Conservation (phyloP, 2,329 filamentous ascomycete species). For the Talaromyces marneffei region DNA sequence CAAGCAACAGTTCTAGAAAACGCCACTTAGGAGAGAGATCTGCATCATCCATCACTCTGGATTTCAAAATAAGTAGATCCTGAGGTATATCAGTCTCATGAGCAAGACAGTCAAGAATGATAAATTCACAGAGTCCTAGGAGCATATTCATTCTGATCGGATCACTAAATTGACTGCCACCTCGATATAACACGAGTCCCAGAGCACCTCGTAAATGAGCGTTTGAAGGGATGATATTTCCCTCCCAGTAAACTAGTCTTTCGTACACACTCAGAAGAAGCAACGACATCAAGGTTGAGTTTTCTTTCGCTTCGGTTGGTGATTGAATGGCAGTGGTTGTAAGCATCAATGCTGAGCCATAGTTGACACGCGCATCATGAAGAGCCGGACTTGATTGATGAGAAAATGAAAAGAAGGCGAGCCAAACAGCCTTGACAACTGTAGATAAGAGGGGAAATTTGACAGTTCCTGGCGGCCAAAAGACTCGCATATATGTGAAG, state of each 20-base stretch:
- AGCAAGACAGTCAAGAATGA: conserved; percentile 11
- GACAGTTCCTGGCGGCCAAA: background rate
- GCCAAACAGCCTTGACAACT: conserved; percentile 3
- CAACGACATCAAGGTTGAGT: conserved; percentile 10
- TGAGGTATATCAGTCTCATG: conserved; percentile 4
- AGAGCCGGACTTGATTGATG: conserved; percentile 10
- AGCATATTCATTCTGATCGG: conserved; percentile 4
- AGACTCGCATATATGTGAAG: conserved; percentile 11
- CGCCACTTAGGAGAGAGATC: conserved; percentile 1
- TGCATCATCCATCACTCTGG: background rate
- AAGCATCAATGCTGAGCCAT: conserved; percentile 10
- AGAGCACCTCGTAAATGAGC: conserved; percentile 13
- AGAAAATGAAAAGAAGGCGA: conserved; percentile 10
- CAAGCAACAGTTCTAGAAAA: conserved; percentile 4
- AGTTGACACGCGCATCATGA: conserved; percentile 8
- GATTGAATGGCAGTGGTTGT: conserved; percentile 9
- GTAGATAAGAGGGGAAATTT: conserved; percentile 2
- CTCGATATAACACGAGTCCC: conserved; percentile 3
- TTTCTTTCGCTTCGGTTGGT: conserved; percentile 2
- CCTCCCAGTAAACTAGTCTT: background rate
- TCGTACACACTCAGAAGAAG: conserved; percentile 8
- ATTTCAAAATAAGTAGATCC: conserved; percentile 1
- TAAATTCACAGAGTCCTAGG: background rate
- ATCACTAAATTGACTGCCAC: background rate
- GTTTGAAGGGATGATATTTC: background rate